Evolutionary conservation across 139 green algal species (phyloP).

Genomic region (Micractinium conductrix): DNA sequence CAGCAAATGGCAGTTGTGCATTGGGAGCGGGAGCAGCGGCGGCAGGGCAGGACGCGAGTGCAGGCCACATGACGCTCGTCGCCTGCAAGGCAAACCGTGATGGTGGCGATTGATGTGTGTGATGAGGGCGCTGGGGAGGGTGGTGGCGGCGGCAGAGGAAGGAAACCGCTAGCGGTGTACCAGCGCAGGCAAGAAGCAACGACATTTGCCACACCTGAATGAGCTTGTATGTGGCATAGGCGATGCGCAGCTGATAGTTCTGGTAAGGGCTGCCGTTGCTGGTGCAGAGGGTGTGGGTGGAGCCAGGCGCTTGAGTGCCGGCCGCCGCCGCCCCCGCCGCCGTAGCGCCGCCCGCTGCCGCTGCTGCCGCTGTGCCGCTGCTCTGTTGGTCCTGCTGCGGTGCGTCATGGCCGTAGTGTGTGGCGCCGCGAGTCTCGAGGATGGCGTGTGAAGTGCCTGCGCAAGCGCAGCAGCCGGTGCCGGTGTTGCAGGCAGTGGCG

Average conservation of each 20-base stretch:
- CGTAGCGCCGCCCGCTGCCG: neutral
- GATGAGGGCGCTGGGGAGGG: too few relatives aligned
- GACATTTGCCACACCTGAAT: too few relatives aligned
- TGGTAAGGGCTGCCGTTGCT: constrained; percentile 86
- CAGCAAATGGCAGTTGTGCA: too few relatives aligned
- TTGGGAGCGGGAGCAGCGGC: too few relatives aligned
- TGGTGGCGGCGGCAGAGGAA: too few relatives aligned
- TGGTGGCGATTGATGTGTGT: too few relatives aligned
- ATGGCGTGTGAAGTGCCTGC: constrained; percentile 32
- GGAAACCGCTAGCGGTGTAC: too few relatives aligned
- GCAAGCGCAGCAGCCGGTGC: neutral
- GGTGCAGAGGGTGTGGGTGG: constrained; percentile 68
- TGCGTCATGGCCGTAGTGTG: neutral
- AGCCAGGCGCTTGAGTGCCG: neutral
- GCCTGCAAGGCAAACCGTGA: too few relatives aligned
- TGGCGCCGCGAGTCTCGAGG: constrained; percentile 6
- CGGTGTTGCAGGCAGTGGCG: neutral
- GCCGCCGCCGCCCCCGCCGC: neutral
- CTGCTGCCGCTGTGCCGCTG: neutral
- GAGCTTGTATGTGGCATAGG: constrained; percentile 80
- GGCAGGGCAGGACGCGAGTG: too few relatives aligned
- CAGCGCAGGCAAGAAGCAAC: too few relatives aligned
- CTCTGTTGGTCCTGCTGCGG: neutral
- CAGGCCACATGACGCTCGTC: too few relatives aligned
- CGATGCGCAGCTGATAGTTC: constrained; percentile 62